Percentiles rank a stretch among this genome's conserved stretches.
Evolutionary conservation across 2,329 filamentous ascomycete species (phyloP).

Genomic region (Aspergillus sp.): DNA sequence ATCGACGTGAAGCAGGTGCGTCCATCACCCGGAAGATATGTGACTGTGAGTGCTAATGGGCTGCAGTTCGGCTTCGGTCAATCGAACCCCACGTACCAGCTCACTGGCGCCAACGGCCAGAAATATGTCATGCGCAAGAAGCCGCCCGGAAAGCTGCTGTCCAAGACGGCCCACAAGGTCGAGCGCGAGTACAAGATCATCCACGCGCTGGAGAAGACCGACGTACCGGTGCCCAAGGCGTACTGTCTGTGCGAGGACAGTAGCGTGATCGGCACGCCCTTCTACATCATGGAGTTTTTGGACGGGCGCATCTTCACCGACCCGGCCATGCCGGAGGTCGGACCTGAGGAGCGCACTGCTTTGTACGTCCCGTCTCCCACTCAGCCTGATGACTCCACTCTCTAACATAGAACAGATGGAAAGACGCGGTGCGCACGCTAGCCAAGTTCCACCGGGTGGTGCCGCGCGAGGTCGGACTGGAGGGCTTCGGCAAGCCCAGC

Average conservation of each 20-base stretch:
- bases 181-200: constrained; percentile 94
- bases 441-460: constrained; percentile 80
- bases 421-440: constrained; percentile 76
- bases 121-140: constrained; percentile 95
- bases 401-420: constrained; percentile 59
- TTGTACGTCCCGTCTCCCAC: constrained; percentile 53
- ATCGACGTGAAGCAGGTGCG: constrained; percentile 86
- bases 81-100: constrained; percentile 94
- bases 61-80: constrained; percentile 91
- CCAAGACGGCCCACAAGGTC: constrained; percentile 91
- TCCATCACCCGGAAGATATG: constrained; percentile 14
- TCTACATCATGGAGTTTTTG: constrained; percentile 97
- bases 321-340: constrained; percentile 72
- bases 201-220: constrained; percentile 72
- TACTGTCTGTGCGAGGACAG: constrained; percentile 84
- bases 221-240: constrained; percentile 81
- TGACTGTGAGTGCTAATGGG: not conserved
- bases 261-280: constrained; percentile 78
- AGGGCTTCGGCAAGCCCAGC: constrained; percentile 66
- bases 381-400: not conserved
- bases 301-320: constrained; percentile 93
- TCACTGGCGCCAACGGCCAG: constrained; percentile 68
- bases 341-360: constrained; percentile 65
- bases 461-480: constrained; percentile 65
- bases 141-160: constrained; percentile 89